phyloP scores from a whole-genome alignment of 2,329 filamentous ascomycete species.

The Exophiala aquamarina region DNA sequence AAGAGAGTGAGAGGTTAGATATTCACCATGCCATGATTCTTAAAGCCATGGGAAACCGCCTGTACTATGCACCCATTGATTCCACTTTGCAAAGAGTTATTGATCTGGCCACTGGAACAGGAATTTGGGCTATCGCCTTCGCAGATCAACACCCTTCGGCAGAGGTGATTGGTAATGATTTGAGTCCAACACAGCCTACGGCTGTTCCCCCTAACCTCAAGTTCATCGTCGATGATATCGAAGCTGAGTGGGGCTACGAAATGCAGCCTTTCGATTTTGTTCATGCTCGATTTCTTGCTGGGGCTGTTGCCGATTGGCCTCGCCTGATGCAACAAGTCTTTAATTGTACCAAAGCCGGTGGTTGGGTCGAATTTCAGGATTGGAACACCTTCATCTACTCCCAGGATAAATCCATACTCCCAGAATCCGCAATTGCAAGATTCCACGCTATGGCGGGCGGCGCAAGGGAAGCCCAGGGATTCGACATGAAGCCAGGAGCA shows the following conservation, averaged over 20 bases:
- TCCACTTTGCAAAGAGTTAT: conserved; percentile 16
- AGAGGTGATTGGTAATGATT: conserved; percentile 28
- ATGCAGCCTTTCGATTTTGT: conserved; percentile 59
- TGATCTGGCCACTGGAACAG: conserved; percentile 25
- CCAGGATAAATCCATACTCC: conserved; percentile 30
- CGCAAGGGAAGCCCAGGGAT: conserved; percentile 26
- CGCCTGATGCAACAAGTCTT: conserved; percentile 47
- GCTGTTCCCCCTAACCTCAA: conserved; percentile 58
- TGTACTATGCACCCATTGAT: conserved; percentile 23
- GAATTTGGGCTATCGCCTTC: conserved; percentile 30
- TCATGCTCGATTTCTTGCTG: conserved; percentile 57
- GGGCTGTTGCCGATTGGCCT: conserved; percentile 58
- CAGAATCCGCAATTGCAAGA: conserved; percentile 23
- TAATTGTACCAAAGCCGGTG: conserved; percentile 36
- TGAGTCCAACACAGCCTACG: conserved; percentile 27
- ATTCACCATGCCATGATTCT: conserved; percentile 32
- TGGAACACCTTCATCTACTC: conserved; percentile 32
- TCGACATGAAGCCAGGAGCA: conserved; percentile 22
- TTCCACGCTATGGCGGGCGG: conserved; percentile 28
- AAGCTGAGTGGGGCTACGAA: conserved; percentile 50
- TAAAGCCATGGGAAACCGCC: conserved; percentile 18
- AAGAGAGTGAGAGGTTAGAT: conserved; percentile 37
- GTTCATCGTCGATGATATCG: conserved; percentile 58
- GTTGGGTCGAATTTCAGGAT: conserved; percentile 42
- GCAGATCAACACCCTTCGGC: conserved; percentile 28